Conservation (phyloP, 371 early-diverging fungal genomes). For the Syncephalastrum contaminatum region DNA sequence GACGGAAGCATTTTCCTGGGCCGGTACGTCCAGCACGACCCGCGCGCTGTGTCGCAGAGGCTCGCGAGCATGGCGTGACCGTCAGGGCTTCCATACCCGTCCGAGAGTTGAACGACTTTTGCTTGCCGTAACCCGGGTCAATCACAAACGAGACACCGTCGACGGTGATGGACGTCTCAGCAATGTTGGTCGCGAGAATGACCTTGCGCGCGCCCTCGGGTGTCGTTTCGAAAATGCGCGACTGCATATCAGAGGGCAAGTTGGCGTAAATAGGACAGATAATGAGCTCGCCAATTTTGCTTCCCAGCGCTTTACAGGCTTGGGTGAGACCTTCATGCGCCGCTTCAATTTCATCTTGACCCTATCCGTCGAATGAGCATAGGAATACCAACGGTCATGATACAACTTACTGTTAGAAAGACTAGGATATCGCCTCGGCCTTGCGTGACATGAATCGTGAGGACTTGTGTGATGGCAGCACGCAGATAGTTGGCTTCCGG, state of each 20-base stretch:
- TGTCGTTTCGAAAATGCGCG: slow-evolving; percentile 96
- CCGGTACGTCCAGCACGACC: slow-evolving; percentile 98
- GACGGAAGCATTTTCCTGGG: slow-evolving; percentile 97
- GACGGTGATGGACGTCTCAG: slow-evolving; percentile 99
- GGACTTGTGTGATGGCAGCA: slow-evolving; percentile 92
- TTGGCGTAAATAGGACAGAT: slow-evolving; percentile 96
- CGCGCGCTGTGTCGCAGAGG: slow-evolving; percentile 96
- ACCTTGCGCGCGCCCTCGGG: slow-evolving; percentile 94
- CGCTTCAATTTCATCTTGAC: slow-evolving; percentile 98
- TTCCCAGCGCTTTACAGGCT: slow-evolving; percentile 82
- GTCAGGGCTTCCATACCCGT: slow-evolving; percentile 96
- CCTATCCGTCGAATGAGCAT: slow-evolving; percentile 33
- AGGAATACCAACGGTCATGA: too few relatives aligned
- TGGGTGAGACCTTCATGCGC: slow-evolving; percentile 83
- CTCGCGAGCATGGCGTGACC: slow-evolving; percentile 92
- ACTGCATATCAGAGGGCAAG: slow-evolving; percentile 90
- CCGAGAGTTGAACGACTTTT: slow-evolving; percentile 91
- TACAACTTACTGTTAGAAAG: slow-evolving; percentile 81
- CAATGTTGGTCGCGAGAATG: slow-evolving; percentile 99
- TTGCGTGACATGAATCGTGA: slow-evolving; percentile 95
- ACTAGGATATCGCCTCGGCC: slow-evolving; percentile 94
- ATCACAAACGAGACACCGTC: slow-evolving; percentile 85
- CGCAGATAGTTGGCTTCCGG: slow-evolving; percentile 98
- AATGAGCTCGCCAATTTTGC: slow-evolving; percentile 88
- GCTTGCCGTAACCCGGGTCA: slow-evolving; percentile 95